phyloP scores from a whole-genome alignment of 202 grass and related monocot species.

The Alloteropsis angusta region DNA sequence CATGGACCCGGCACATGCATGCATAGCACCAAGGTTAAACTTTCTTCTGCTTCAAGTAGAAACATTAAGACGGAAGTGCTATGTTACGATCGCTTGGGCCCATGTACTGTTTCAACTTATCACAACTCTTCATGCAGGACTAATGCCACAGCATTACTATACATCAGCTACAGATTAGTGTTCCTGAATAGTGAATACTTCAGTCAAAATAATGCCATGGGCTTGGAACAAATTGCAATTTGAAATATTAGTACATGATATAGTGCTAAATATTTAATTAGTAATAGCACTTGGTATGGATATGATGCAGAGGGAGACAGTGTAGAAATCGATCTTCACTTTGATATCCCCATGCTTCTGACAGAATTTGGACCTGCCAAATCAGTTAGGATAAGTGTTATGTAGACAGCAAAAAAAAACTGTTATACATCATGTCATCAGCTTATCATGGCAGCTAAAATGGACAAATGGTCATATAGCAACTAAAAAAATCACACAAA shows the following conservation, averaged over 20 bases:
- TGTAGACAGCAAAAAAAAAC: not conserved
- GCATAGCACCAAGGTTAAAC: not conserved
- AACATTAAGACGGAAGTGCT: not conserved
- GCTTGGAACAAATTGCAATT: not conserved
- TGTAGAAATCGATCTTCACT: constrained; percentile 70
- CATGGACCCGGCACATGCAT: not conserved
- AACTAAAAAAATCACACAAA: constrained; percentile 8
- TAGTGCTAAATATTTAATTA: constrained; percentile 6
- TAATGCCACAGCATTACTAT: not conserved
- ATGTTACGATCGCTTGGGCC: not conserved
- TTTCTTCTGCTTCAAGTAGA: not conserved
- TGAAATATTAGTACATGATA: not conserved
- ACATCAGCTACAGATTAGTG: not conserved
- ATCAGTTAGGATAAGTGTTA: constrained; percentile 13
- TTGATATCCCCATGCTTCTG: constrained; percentile 83
- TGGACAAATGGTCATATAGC: not conserved
- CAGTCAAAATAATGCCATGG: not conserved
- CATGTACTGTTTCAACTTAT: not conserved
- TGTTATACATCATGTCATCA: not conserved
- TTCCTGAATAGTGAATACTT: not conserved
- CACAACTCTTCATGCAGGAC: not conserved
- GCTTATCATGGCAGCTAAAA: not conserved
- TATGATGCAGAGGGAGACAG: constrained; percentile 96
- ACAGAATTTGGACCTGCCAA: constrained; percentile 83
- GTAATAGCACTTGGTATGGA: constrained; percentile 38